These are phyloP conservation scores for Globisporangium canariense DNA, from an alignment of 352 stramenopile species.

Conservation along the genomic window DNA sequence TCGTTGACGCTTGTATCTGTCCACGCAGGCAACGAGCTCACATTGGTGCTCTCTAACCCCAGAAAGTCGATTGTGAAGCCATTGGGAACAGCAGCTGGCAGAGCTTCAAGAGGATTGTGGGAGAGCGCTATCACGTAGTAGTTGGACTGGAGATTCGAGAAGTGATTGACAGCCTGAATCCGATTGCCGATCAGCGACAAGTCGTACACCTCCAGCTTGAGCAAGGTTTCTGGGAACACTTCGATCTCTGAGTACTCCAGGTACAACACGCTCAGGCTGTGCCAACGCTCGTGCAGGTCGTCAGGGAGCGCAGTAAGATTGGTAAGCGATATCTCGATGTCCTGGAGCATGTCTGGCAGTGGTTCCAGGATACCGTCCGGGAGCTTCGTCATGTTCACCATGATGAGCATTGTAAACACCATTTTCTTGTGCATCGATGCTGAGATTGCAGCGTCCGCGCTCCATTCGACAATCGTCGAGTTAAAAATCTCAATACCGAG, in stretches of 20 bases:
- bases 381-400: slow-evolving; percentile 31
- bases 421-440: slow-evolving; percentile 18
- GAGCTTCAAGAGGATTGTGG: slow-evolving; percentile 20
- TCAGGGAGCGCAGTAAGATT: slow-evolving; percentile 21
- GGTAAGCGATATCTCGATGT: slow-evolving; percentile 24
- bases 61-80: slow-evolving; percentile 18
- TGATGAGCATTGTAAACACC: slow-evolving; percentile 21
- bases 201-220: slow-evolving; percentile 11
- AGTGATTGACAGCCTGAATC: slow-evolving; percentile 9
- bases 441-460: slow-evolving; percentile 18
- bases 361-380: slow-evolving; percentile 17
- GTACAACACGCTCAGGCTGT: slow-evolving; percentile 20
- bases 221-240: slow-evolving; percentile 7
- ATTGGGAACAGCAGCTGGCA: slow-evolving; percentile 14
- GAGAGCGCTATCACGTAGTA: slow-evolving; percentile 26
- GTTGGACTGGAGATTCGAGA: neutral
- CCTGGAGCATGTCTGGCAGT: slow-evolving; percentile 20
- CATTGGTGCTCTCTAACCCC: slow-evolving; percentile 14
- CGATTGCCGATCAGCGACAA: slow-evolving; percentile 17
- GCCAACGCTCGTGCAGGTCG: slow-evolving; percentile 20
- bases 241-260: slow-evolving; percentile 20
- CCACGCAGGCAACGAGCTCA: slow-evolving; percentile 18
- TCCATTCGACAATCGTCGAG: slow-evolving; percentile 25
- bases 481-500: slow-evolving; percentile 37
- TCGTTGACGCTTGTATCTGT: slow-evolving; percentile 5